Conservation (phyloP, 441 rosid genomes). For the Lepidium campestre region DNA sequence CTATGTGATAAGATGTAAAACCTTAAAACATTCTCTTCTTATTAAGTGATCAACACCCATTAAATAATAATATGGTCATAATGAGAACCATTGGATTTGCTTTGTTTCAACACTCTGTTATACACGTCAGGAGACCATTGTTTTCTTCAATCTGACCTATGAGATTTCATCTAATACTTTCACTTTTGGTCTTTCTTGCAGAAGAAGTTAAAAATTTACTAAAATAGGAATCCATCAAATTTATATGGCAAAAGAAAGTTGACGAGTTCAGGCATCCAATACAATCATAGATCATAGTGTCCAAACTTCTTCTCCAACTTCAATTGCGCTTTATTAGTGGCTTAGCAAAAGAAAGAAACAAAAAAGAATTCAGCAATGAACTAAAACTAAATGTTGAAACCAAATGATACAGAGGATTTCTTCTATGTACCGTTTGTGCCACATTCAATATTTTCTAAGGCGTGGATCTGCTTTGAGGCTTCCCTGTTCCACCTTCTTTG, state of each 20-base stretch:
- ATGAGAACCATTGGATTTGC: neutral
- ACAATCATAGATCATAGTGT: no score
- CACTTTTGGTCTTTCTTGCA: no score
- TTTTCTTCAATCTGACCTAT: neutral
- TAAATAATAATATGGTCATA: neutral
- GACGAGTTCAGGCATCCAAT: no score
- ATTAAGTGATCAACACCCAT: neutral
- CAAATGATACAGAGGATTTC: neutral
- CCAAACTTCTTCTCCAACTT: constrained; percentile 96
- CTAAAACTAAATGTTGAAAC: neutral
- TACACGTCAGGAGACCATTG: neutral
- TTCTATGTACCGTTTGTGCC: constrained; percentile 53
- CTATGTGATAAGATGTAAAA: no score
- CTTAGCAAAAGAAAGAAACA: no score
- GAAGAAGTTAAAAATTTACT: no score
- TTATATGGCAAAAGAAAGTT: no score
- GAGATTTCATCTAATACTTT: no score
- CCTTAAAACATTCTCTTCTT: no score
- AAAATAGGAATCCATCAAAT: no score
- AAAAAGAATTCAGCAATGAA: no score
- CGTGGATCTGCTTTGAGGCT: constrained; percentile 67
- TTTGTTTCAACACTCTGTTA: constrained; percentile 7
- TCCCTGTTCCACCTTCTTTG: constrained; percentile 57
- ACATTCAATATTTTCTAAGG: constrained; percentile 77
- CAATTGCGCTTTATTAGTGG: constrained; percentile 32